A percentile compares a stretch with the other conserved stretches of the same genome.
These are phyloP conservation scores for Microglena sp. DNA, from an alignment of 139 green algal genomes.

Conservation along the genomic window DNA sequence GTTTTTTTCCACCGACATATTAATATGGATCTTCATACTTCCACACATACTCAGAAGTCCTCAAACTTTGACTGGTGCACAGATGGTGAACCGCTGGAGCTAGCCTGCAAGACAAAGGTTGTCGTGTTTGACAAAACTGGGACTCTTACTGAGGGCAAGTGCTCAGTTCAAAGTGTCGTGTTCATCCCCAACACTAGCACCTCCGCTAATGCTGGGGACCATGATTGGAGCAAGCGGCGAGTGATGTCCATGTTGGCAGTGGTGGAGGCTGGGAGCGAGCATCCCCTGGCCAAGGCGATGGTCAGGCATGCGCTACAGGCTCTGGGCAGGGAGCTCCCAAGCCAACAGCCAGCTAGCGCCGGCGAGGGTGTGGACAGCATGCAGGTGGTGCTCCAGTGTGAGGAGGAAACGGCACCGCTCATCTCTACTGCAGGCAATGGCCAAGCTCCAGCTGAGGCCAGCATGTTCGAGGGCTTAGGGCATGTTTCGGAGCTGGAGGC, in stretches of 20 bases:
- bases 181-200: not conserved
- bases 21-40: no score
- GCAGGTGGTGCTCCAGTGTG: no score
- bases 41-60: no score
- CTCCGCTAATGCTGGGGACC: not conserved
- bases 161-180: not conserved
- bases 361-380: no score
- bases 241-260: slow-evolving; percentile 30
- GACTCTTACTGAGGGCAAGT: slow-evolving; percentile 2
- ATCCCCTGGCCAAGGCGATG: slow-evolving; percentile 79
- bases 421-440: no score
- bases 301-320: slow-evolving; percentile 33
- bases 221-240: not conserved
- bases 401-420: no score
- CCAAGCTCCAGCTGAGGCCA: no score
- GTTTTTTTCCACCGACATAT: no score
- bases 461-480: no score
- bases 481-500: slow-evolving; percentile 6
- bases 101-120: slow-evolving; percentile 46
- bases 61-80: not conserved
- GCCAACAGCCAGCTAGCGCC: no score
- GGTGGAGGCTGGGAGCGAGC: slow-evolving; percentile 77
- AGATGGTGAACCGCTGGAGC: slow-evolving; percentile 35
- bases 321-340: no score
- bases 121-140: slow-evolving; percentile 64